Conservation (phyloP, 331 rosid genomes). For the Arachis monticola region DNA sequence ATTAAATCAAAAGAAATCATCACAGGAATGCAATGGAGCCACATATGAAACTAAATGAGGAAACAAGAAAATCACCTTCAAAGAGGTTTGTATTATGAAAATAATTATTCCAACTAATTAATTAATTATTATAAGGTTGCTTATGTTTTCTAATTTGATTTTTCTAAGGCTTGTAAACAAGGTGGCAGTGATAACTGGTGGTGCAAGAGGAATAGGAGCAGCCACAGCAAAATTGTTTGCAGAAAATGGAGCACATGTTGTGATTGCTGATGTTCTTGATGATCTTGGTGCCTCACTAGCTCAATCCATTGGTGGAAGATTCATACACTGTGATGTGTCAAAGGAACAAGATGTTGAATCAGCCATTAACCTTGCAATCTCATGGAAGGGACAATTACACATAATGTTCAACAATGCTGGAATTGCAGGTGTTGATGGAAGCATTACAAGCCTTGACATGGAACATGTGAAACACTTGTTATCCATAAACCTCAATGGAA, state of each 20-base stretch:
- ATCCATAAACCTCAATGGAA: slow-evolving; percentile 59
- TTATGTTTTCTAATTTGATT: background rate
- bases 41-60: slow-evolving; percentile 16
- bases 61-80: slow-evolving; percentile 31
- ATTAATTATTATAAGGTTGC: slow-evolving; percentile 1
- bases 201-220: slow-evolving; percentile 88
- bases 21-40: slow-evolving; percentile 40
- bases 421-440: slow-evolving; percentile 57
- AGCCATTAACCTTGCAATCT: slow-evolving; percentile 54
- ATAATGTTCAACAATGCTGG: slow-evolving; percentile 93
- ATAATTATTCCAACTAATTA: background rate
- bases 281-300: slow-evolving; percentile 62
- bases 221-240: slow-evolving; percentile 71
- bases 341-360: slow-evolving; percentile 72
- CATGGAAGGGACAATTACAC: slow-evolving; percentile 75
- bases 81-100: slow-evolving; percentile 39
- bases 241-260: slow-evolving; percentile 67
- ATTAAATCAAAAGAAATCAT: background rate
- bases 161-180: slow-evolving; percentile 54
- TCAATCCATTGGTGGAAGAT: slow-evolving; percentile 57
- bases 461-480: slow-evolving; percentile 45
- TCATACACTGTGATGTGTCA: slow-evolving; percentile 79
- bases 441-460: slow-evolving; percentile 65
- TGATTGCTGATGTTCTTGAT: slow-evolving; percentile 80
- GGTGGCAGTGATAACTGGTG: slow-evolving; percentile 83